Conservation (phyloP, 2,329 filamentous ascomycete species). For the Aspergillus viridinutans region DNA sequence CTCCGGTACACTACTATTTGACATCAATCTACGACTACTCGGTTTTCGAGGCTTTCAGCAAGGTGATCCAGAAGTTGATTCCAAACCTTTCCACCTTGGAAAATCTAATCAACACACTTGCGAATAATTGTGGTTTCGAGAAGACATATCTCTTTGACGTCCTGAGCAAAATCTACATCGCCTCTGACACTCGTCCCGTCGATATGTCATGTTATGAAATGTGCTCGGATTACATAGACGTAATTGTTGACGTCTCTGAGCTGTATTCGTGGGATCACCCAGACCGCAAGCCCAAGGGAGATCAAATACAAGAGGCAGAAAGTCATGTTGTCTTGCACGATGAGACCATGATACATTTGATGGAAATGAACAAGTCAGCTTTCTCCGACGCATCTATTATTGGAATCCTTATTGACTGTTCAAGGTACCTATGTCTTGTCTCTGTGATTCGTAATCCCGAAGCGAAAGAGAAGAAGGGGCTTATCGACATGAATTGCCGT, state of each 20-base stretch:
- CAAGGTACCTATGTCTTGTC: slow-evolving; percentile 59
- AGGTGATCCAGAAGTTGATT: slow-evolving; percentile 96
- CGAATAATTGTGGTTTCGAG: slow-evolving; percentile 89
- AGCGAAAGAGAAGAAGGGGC: slow-evolving; percentile 58
- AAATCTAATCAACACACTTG: slow-evolving; percentile 88
- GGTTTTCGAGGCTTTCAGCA: slow-evolving; percentile 97
- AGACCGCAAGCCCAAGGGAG: slow-evolving; percentile 37
- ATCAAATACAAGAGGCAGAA: slow-evolving; percentile 54
- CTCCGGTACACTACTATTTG: slow-evolving; percentile 88
- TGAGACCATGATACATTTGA: slow-evolving; percentile 59
- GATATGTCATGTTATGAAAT: slow-evolving; percentile 97
- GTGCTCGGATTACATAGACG: slow-evolving; percentile 97
- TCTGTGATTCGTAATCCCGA: slow-evolving; percentile 64
- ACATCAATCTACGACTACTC: slow-evolving; percentile 98
- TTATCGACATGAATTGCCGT: slow-evolving; percentile 64
- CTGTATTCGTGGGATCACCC: slow-evolving; percentile 74
- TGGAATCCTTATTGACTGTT: slow-evolving; percentile 10
- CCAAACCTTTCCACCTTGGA: slow-evolving; percentile 90
- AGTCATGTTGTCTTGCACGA: slow-evolving; percentile 60
- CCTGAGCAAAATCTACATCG: slow-evolving; percentile 96
- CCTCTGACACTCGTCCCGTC: slow-evolving; percentile 86
- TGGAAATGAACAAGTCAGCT: slow-evolving; percentile 63
- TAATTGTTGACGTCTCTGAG: slow-evolving; percentile 94
- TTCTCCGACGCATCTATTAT: background rate
- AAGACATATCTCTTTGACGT: slow-evolving; percentile 99